A percentile compares a stretch with the other conserved stretches of the same genome.
These are phyloP conservation scores for Colletotrichum theobromicola DNA, from an alignment of 2,329 filamentous ascomycete genomes.

Conservation along the genomic window DNA sequence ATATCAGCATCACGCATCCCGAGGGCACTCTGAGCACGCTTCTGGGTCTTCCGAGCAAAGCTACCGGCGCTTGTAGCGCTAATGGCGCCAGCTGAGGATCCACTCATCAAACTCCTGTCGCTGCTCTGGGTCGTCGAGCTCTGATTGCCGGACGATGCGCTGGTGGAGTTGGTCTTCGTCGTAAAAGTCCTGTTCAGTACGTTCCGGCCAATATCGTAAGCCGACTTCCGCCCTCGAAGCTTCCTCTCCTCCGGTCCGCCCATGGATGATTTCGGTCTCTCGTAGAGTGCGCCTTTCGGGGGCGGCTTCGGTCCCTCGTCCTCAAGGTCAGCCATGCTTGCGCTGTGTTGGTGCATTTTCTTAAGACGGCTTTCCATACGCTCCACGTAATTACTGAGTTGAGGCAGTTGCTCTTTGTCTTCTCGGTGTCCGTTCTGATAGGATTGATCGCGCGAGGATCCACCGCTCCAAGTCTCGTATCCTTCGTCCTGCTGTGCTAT, in stretches of 20 bases:
- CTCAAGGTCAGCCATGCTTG: conserved; percentile 49
- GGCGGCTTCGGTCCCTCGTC: conserved; percentile 67
- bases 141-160: conserved; percentile 74
- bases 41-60: conserved; percentile 77
- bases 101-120: conserved; percentile 90
- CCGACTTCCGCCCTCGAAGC: conserved; percentile 72
- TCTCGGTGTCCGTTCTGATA: conserved; percentile 43
- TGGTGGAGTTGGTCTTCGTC: conserved; percentile 85
- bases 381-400: conserved; percentile 86
- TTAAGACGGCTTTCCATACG: conserved; percentile 87
- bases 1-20: conserved; percentile 62
- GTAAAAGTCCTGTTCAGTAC: conserved; percentile 82
- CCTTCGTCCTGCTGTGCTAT: conserved; percentile 67
- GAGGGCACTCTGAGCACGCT: conserved; percentile 68
- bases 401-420: conserved; percentile 65
- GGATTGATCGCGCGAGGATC: conserved; percentile 55
- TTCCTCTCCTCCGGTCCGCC: conserved; percentile 49
- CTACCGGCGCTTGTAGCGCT: conserved; percentile 96
- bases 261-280: conserved; percentile 65
- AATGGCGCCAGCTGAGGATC: conserved; percentile 85
- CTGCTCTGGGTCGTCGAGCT: conserved; percentile 81
- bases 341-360: conserved; percentile 69
- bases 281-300: conserved; percentile 57
- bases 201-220: conserved; percentile 76
- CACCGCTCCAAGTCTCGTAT: conserved; percentile 62